Evolutionary conservation across 1,284 basidiomycete genomes (phyloP), one percentile per base, ranked within the genome.

Genomic region (Wallemia ichthyophaga): DNA sequence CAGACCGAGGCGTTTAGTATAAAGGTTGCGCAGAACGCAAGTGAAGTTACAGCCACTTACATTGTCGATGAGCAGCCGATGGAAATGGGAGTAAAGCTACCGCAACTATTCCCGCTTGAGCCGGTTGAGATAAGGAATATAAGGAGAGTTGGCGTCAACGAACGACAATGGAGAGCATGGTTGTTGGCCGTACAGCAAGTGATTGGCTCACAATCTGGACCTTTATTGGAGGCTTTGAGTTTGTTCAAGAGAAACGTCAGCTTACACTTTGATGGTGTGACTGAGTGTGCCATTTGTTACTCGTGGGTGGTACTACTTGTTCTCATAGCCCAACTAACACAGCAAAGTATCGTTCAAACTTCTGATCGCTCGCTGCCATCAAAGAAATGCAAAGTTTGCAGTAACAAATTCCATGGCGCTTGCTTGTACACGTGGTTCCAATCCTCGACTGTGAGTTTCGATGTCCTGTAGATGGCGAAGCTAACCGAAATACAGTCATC

Each of bases 191-290:
- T 95, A 27, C 88, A 92, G 68, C 91, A 95, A 71, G 81, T 84
- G 25, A 81, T 94, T 60, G 86, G 83, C 70, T 79, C 80, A 28
- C 81, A 87, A 70, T 86, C 88, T 66, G 91, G 91, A 2, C 78
- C 83, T 55, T 83, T 99, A 48, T 75, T 86, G 27, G 94, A 98
- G 66, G 91, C 85, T 0, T 70, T 98, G n/a, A 78, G 78, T 19
- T 73, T 95, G 61, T 98, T 95, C 76, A 94, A 92, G 73, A 85
- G 84, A 72, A 98, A 96, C 66, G 85, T 89, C 32, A 76, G 79
- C 0, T 74, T 85, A 28, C 86, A 94, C 69, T 95, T 95, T 66
- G 85, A 89, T 63, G 89, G 89, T 11, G 83, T 89, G 66, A 83
- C 85, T 7, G 86, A 91, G 66, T 91, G 94, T 70, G 81, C 89